Conservation (phyloP, 2,329 filamentous ascomycete genomes). For the Phyllosticta paracitricarpa region DNA sequence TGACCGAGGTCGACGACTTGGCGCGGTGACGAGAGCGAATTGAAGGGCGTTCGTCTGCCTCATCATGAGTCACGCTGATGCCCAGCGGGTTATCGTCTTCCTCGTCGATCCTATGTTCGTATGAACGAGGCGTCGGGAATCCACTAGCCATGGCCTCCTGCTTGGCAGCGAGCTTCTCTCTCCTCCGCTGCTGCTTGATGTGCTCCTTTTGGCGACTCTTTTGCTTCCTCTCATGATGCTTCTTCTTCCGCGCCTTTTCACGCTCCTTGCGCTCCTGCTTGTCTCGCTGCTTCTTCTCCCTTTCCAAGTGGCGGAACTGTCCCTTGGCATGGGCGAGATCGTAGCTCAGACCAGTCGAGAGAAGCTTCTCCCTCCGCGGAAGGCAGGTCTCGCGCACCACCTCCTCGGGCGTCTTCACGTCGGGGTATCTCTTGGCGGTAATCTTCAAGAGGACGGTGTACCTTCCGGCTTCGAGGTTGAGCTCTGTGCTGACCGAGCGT, state of each 20-base stretch:
- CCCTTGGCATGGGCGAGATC: conserved; percentile 61
- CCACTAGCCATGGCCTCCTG: conserved; percentile 8
- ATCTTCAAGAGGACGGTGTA: conserved; percentile 69
- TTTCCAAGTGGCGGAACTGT: conserved; percentile 40
- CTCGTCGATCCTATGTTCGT: neutral
- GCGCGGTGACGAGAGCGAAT: conserved; percentile 6
- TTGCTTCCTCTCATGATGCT: conserved; percentile 24
- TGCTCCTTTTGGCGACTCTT: conserved; percentile 28
- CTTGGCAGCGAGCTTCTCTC: conserved; percentile 17
- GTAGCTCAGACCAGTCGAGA: conserved; percentile 56
- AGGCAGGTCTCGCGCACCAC: conserved; percentile 57
- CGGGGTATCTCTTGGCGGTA: conserved; percentile 39
- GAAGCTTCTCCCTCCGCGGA: conserved; percentile 45
- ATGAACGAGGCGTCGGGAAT: conserved; percentile 11
- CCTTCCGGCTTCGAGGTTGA: conserved; percentile 60
- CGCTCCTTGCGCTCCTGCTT: conserved; percentile 27
- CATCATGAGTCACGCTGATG: conserved; percentile 4
- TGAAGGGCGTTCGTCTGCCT: conserved; percentile 1
- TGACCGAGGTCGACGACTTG: conserved; percentile 3
- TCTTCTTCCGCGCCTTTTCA: conserved; percentile 28
- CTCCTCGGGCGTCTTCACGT: conserved; percentile 47
- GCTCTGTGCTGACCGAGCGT: conserved; percentile 65
- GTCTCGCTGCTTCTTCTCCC: conserved; percentile 29
- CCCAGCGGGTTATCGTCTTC: conserved; percentile 3
- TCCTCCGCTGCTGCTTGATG: conserved; percentile 29